Evolutionary conservation across 495 filamentous ascomycete species (phyloP), one percentile per base, ranked within the genome.

Genomic region (Sphaerosporella brunnea): DNA sequence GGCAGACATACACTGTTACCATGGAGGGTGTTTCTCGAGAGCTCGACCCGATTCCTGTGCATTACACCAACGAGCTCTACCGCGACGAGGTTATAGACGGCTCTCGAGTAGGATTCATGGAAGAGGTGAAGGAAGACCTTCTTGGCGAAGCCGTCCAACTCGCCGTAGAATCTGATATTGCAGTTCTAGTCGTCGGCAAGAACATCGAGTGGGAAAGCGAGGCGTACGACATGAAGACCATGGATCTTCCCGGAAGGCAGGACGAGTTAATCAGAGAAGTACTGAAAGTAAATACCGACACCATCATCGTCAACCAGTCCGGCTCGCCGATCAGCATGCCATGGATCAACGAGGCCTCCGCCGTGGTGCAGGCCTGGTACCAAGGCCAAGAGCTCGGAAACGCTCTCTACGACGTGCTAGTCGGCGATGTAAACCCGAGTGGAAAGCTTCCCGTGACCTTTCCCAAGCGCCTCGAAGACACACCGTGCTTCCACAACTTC

Each of bases 201-300:
- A 82, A 79, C 47, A 68, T 63, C 34, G 79, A 82, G 50, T 83
- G 76, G 76, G 80, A 84, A 57, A 74, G 72, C n/a, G 80, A 83
- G 59, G 78, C 79, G 28, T 70, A 76, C 43, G 79, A 84, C 60
- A 72, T 78, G 32, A 64, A 71, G 16, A 64, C 72, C 50, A 82
- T 84, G 77, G 69, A 77, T 39, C 67, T 81, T 1, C 75, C 76
- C 9, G 69, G 72, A 0, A 66, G 68, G 35, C 70, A 68, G 53
- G 69, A 82, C 53, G 67, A 75, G 36, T 61, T 80, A 46, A 75
- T 80, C 52, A 54, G 65, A 32, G 62, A 65, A 8, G 68, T 80
- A 2, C 64, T 77, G 19, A 64, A 67, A 3, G 71, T 65, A 1
- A 82, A 82, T 52, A 70, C 77, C 26, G 73, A 75, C 48, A 69